Conservation (phyloP, 2,329 filamentous ascomycete species). For the Thermomyces lanuginosus region DNA sequence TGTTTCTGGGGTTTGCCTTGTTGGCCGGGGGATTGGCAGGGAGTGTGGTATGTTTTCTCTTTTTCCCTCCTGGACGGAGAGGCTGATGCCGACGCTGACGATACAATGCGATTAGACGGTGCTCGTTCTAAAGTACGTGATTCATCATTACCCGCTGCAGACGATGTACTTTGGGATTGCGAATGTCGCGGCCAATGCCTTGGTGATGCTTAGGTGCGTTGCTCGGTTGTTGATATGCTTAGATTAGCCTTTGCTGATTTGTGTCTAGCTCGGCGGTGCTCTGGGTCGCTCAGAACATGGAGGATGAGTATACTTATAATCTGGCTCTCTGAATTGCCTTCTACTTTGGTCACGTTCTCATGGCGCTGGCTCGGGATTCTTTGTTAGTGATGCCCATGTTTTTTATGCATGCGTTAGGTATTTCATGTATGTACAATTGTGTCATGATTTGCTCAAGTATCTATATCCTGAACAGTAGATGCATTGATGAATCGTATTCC, state of each 20-base stretch:
- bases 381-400: too few species aligned
- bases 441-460: too few species aligned
- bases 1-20: constrained; percentile 54
- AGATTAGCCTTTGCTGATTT: constrained; percentile 10
- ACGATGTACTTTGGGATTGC: constrained; percentile 52
- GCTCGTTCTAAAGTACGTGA: constrained; percentile 51
- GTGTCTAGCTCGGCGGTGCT: constrained; percentile 42
- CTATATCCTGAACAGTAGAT: too few species aligned
- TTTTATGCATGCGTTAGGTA: too few species aligned
- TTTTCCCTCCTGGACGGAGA: constrained; percentile 5
- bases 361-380: too few species aligned
- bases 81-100: too few species aligned
- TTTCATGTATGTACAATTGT: too few species aligned
- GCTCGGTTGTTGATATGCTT: background rate
- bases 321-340: constrained; percentile 41
- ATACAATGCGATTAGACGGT: constrained; percentile 42
- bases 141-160: constrained; percentile 41
- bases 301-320: constrained; percentile 57
- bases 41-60: constrained; percentile 32
- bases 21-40: constrained; percentile 52
- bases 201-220: constrained; percentile 52
- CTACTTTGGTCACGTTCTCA: too few species aligned
- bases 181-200: constrained; percentile 47
- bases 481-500: too few species aligned
- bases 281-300: constrained; percentile 57